Evolutionary conservation across 176 grass and related monocot species (phyloP), one percentile per base, ranked within the genome.

Genomic region (Juncus inflexus): DNA sequence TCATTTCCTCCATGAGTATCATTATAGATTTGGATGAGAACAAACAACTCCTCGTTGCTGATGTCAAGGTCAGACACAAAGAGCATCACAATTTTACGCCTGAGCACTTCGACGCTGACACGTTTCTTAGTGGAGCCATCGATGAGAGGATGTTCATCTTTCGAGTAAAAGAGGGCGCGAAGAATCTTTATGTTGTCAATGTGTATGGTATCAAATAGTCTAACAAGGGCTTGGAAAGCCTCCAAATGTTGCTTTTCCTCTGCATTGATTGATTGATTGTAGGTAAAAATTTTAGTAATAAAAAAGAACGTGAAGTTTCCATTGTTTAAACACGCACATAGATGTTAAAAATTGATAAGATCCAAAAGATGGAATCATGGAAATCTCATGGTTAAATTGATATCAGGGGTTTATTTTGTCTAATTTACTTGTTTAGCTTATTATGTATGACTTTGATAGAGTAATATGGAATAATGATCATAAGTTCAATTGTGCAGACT

Each of bases 101-200:
- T 42, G 19, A 83, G 63, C 37, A 74, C 63, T 3, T 83, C 81
- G 2, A 83, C 69, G 7, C 75, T 12, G 3, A 68, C 69, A 42
- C 63, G 50, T 4, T 63, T 78, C 55, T 74, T 78, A 11, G 69
- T 74, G 10, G 49, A 2, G 10, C 75, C 75, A 12, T 83, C 69
- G 2, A 78, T 10, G 12, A 83, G 63, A 1, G 75, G 63, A 4
- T 68, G 75, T 4, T 83, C 81, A 3, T 83, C 81, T 69, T 74
- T 83, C 13, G 69, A 74, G 50, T 55, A 63, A 13, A 83, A 50
- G 11, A 83, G 56, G 3, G 81, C 74, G 5, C 62, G 62, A 6
- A 83, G 55, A 28, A 83, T 74, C 69, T 74, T 83, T 55, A 64
- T 68, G 75, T 83, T 83, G 63, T 83, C 81, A 41, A 83, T 69